Base-by-base conservation (phyloP, 441 rosid genomes). In the Erodium trifolium region DNA sequence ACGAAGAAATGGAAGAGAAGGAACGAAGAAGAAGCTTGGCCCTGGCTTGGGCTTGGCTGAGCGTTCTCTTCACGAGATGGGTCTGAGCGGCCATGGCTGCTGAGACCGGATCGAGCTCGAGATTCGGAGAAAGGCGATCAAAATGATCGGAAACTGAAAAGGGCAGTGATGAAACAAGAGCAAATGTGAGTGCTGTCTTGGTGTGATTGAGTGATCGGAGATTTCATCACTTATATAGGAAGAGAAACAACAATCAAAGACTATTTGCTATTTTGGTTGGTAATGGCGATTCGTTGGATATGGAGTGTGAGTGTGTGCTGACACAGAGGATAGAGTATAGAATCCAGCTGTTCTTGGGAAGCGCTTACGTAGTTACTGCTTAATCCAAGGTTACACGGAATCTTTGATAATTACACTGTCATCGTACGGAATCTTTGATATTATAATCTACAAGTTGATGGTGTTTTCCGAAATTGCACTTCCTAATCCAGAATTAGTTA, bases 81-180 rank as follows among this genome's bases (percentile, higher is more conserved):
- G 63, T 57, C 63, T 57, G 63, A 57, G 63, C 63, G 63, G 63
- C 63, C 63, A 57, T 57, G 11, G 60, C 59, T 51, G 59, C 59
- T 51, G 59, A 51, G 51, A 11, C 13, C 51, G 47, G 47, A 41
- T 41, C 10, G 47, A 41, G 47, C 47, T 11, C 10, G 47, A 41
- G 47, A 41, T 41, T 41, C 10, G 10, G 47, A 41, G 47, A 41
- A 41, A 41, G 47, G 41, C 11, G 12, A 41, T 41, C 47, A 9
- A 6, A 41, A 6, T 9, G 47, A 41, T 1, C 12, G 11, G 47
- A 41, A 41, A 6, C 47, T 34, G 47, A 9, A 41, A 9, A 41
- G 9, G 47, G 47, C 8, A 9, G 47, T 45, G 51, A 45, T 10
- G 13, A 12, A 9, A 43, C 49, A 43, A 43, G 9, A 43, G 9